These are phyloP conservation scores for Lantana camara DNA, from an alignment of 257 asterid species.

Conservation along the genomic window DNA sequence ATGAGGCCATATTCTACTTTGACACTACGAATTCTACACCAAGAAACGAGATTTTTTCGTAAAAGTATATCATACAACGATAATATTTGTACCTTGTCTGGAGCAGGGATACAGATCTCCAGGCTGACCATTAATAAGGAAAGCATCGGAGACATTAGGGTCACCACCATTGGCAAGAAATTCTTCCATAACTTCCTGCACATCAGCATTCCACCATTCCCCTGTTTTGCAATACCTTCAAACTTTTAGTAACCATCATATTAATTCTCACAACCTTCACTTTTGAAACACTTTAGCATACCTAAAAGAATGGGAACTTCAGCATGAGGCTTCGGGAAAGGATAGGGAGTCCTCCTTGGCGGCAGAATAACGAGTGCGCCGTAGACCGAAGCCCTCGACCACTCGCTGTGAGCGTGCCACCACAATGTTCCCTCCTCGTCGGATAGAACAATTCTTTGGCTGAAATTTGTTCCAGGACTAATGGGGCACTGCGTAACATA, in stretches of 20 bases:
- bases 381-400: slow-evolving; percentile 57
- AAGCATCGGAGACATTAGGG: slow-evolving; percentile 49
- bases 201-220: slow-evolving; percentile 48
- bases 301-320: slow-evolving; percentile 58
- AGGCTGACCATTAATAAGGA: slow-evolving; percentile 62
- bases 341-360: slow-evolving; percentile 26
- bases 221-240: slow-evolving; percentile 33
- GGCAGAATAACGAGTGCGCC: slow-evolving; percentile 56
- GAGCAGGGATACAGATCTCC: slow-evolving; percentile 57
- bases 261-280: too few relatives aligned
- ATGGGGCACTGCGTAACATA: slow-evolving; percentile 69
- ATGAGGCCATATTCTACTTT: too few relatives aligned
- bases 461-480: slow-evolving; percentile 47
- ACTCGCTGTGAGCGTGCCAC: slow-evolving; percentile 81
- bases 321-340: slow-evolving; percentile 49
- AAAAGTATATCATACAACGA: too few relatives aligned
- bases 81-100: slow-evolving; percentile 27
- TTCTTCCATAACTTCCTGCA: slow-evolving; percentile 41
- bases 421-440: slow-evolving; percentile 72
- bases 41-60: too few relatives aligned
- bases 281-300: too few relatives aligned
- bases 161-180: slow-evolving; percentile 42
- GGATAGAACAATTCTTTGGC: slow-evolving; percentile 44
- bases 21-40: too few relatives aligned
- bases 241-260: background rate